A percentile compares a stretch with the other conserved stretches of the same genome.
These are phyloP conservation scores for Lupinus albus DNA, from an alignment of 306 rosid genomes.

Conservation along the genomic window DNA sequence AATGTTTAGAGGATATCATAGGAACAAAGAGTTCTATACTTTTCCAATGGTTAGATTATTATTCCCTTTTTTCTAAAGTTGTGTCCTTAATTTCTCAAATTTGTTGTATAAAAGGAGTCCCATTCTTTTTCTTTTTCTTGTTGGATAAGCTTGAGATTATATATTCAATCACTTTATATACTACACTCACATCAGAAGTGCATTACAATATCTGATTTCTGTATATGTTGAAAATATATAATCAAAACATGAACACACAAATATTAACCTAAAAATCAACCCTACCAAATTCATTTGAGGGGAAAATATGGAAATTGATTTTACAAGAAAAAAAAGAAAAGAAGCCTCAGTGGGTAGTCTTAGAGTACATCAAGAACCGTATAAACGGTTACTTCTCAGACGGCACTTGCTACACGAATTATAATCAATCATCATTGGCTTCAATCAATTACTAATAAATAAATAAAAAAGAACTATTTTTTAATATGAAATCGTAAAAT, in stretches of 20 bases:
- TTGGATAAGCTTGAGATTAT: neutral
- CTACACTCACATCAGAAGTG: too few species aligned
- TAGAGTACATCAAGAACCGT: neutral
- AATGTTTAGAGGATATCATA: slow-evolving; percentile 83
- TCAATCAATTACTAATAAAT: neutral
- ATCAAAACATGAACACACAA: too few species aligned
- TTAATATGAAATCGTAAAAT: too few species aligned
- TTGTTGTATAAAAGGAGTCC: neutral
- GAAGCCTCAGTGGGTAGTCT: neutral
- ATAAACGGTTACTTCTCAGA: neutral
- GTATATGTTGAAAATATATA: too few species aligned
- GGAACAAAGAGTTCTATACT: slow-evolving; percentile 93
- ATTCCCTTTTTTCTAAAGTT: neutral
- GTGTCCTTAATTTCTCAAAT: too few species aligned
- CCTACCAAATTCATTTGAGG: too few species aligned
- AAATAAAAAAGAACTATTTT: too few species aligned
- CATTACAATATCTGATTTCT: too few species aligned
- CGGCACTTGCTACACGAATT: neutral
- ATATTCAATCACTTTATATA: too few species aligned
- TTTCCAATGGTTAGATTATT: slow-evolving; percentile 89
- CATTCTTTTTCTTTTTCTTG: neutral
- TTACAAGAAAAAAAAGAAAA: neutral
- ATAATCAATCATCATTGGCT: neutral
- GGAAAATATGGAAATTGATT: too few species aligned
- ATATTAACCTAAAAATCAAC: too few species aligned